These are phyloP conservation scores for Solanum hybrid DNA, from an alignment of 305 asterid species.

Conservation along the genomic window DNA sequence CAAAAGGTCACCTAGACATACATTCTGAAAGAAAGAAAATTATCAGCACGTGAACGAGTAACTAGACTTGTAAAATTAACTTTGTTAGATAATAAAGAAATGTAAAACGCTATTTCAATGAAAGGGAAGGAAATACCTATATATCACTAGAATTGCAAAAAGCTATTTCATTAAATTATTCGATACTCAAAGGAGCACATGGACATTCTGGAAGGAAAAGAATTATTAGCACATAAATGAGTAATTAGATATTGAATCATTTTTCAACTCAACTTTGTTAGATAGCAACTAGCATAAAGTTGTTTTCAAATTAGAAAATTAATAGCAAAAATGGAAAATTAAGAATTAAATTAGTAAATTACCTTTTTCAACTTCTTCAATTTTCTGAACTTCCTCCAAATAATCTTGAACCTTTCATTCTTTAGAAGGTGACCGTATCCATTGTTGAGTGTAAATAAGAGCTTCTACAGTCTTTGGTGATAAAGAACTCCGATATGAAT, in stretches of 20 bases:
- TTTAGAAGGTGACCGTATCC: too few species aligned
- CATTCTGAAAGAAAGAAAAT: neutral
- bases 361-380: neutral
- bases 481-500: too few species aligned
- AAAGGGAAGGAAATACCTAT: too few species aligned
- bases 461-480: too few species aligned
- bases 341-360: neutral
- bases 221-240: too few species aligned
- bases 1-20: neutral
- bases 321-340: neutral
- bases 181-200: too few species aligned
- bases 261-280: neutral
- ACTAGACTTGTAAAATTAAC: neutral
- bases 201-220: too few species aligned
- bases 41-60: neutral
- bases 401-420: neutral
- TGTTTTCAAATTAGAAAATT: neutral
- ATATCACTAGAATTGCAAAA: too few species aligned
- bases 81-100: neutral
- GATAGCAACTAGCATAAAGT: neutral
- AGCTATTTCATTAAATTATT: too few species aligned
- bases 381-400: neutral
- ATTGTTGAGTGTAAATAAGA: too few species aligned
- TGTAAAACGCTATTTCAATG: too few species aligned
- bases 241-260: neutral